Percentiles rank a stretch among this genome's conserved stretches.
Conservation (phyloP, 345 rosid species). For the Populus alba region DNA sequence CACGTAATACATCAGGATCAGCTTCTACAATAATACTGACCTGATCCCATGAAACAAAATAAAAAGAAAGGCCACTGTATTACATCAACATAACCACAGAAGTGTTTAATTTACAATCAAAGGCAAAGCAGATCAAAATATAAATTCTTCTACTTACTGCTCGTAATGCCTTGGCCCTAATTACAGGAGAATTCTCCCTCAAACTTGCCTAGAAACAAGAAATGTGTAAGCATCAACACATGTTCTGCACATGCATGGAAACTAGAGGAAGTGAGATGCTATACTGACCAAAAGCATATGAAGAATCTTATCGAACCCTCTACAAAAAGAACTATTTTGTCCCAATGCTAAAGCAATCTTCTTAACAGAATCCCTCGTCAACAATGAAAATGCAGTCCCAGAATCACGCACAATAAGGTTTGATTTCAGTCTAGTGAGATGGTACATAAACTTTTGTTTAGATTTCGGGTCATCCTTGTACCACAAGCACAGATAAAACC, state of each 20-base stretch:
- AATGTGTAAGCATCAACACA: slow-evolving; percentile 22
- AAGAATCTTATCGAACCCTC: slow-evolving; percentile 97
- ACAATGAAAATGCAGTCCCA: slow-evolving; percentile 51
- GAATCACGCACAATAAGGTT: slow-evolving; percentile 77
- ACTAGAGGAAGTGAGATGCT: slow-evolving; percentile 13
- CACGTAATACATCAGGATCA: slow-evolving; percentile 94
- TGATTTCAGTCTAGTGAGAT: slow-evolving; percentile 76
- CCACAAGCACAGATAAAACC: slow-evolving; percentile 95
- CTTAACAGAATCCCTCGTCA: slow-evolving; percentile 73
- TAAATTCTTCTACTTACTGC: slow-evolving; percentile 58
- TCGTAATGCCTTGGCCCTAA: slow-evolving; percentile 93
- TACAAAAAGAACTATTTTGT: slow-evolving; percentile 84
- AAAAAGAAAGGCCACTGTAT: not conserved
- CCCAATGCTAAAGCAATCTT: slow-evolving; percentile 82
- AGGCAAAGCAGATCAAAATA: slow-evolving; percentile 1
- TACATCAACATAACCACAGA: slow-evolving; percentile 9
- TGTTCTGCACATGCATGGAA: not conserved
- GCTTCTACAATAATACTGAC: slow-evolving; percentile 95
- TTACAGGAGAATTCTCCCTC: slow-evolving; percentile 91
- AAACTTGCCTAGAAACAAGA: slow-evolving; percentile 74
- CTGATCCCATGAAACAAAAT: slow-evolving; percentile 49
- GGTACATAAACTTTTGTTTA: slow-evolving; percentile 61
- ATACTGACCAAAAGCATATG: slow-evolving; percentile 90
- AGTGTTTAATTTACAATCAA: slow-evolving; percentile 5
- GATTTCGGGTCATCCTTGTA: slow-evolving; percentile 84